Base-by-base conservation (phyloP, 169 alveolate species). In the Plasmodium fragile region DNA sequence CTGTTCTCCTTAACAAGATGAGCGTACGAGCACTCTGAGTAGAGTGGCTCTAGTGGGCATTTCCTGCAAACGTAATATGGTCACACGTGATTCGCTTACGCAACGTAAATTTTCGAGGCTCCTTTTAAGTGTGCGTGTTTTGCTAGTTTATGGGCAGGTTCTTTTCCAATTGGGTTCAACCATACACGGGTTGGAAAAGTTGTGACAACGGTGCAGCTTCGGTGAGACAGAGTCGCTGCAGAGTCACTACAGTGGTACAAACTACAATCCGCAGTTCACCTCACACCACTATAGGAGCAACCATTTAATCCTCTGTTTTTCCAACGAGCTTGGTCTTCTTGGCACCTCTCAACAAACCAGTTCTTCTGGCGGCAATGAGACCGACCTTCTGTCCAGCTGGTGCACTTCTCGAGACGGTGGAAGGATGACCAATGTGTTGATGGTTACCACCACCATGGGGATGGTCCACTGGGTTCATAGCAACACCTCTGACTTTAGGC, bases 401-500 rank as follows among this genome's bases (percentile, higher is more conserved):
- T 36, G 99, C 99, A 82, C 97, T 96, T 94, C 99, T 98, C 6
- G 99, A 96, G 55, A 99, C 98, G 41, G 99, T 99, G 78, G 99
- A 97, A 78, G 99, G 99, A 92, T 99, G 99, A 91, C 99, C 99
- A 82, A 99, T 98, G 96, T 99, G 99, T 97, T 99, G 99, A 81
- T 97, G 98, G 97, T 98, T 98, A 97, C 99, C 99, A 96, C 99
- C 99, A 93, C 99, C 99, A 96, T 99, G 99, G 28, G 99, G 99
- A 96, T 99, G 99, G 94, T 99, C 99, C 53, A 99, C 99, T 70
- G 99, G 99, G 99, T 99, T 99, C 99, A 99, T 99, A 72, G 99
- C 99, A 39, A 98, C 99, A 98, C 99, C 99, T 95, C 99, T 98
- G 93, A 99, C 99, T 95, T 96, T 98, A 41, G 99, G 99, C 99